phyloP scores from a whole-genome alignment of 768 basidiomycete genomes.

The Boletus huronensis region DNA sequence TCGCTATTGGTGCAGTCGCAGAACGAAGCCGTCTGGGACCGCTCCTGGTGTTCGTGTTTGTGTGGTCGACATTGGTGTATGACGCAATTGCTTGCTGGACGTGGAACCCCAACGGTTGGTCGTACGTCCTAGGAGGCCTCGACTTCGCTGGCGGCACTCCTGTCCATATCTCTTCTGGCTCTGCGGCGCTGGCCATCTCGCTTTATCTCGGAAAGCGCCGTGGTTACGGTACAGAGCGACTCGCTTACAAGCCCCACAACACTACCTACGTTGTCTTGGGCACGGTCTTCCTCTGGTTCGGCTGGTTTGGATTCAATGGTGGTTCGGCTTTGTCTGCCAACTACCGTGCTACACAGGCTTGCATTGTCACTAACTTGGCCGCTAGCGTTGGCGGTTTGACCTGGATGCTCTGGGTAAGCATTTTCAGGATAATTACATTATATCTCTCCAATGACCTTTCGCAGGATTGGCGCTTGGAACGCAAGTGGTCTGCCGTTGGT shows the following conservation, averaged over 20 bases:
- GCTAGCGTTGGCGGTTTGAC: slow-evolving; percentile 85
- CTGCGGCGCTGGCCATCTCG: slow-evolving; percentile 87
- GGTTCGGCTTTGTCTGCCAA: slow-evolving; percentile 89
- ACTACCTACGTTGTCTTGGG: slow-evolving; percentile 92
- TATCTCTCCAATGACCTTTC: not conserved
- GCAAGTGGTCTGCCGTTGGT: slow-evolving; percentile 90
- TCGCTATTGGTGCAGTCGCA: slow-evolving; percentile 89
- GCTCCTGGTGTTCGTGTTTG: slow-evolving; percentile 82
- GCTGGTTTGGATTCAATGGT: slow-evolving; percentile 96
- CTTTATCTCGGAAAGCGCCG: slow-evolving; percentile 87
- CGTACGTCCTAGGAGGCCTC: slow-evolving; percentile 73
- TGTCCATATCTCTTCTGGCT: slow-evolving; percentile 93
- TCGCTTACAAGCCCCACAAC: slow-evolving; percentile 94
- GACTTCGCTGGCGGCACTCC: slow-evolving; percentile 96
- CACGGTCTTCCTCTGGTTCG: slow-evolving; percentile 91
- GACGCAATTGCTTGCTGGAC: slow-evolving; percentile 96
- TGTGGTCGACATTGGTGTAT: slow-evolving; percentile 88
- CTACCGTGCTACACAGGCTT: slow-evolving; percentile 81
- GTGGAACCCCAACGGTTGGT: slow-evolving; percentile 83
- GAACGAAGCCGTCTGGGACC: slow-evolving; percentile 87
- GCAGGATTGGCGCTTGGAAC: slow-evolving; percentile 86
- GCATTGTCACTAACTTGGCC: slow-evolving; percentile 91
- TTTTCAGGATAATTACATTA: not conserved
- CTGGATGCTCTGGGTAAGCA: slow-evolving; percentile 84
- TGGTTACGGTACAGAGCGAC: slow-evolving; percentile 86